Evolutionary conservation across 768 basidiomycete genomes (phyloP).

Genomic region (Kwoniella shandongensis): DNA sequence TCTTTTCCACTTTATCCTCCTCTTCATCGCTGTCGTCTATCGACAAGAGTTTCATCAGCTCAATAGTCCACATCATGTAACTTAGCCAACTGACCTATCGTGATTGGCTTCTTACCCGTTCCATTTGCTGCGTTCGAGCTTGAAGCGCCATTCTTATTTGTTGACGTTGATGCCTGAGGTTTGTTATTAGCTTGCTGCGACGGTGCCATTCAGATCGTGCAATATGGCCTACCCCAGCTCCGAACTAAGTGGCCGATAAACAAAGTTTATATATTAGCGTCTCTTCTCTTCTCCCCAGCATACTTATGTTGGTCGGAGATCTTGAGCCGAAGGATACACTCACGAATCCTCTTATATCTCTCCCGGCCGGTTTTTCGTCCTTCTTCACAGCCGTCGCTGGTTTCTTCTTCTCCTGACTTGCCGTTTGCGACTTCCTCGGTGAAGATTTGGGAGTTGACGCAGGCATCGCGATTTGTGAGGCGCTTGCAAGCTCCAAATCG

Average conservation of each 20-base stretch:
- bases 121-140: constrained; percentile 14
- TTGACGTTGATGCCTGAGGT: not conserved
- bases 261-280: not conserved
- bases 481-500: too few species aligned
- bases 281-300: not conserved
- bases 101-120: constrained; percentile 37
- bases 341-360: constrained; percentile 46
- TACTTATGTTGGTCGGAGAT: not conserved
- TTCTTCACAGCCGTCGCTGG: constrained; percentile 16
- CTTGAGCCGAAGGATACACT: constrained; percentile 1
- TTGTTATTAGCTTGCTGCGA: not conserved
- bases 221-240: constrained; percentile 2
- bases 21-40: constrained; percentile 47
- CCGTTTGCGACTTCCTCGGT: not conserved
- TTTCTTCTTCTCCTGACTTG: constrained; percentile 20
- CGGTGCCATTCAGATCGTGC: not conserved
- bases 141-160: not conserved
- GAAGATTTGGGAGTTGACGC: constrained; percentile 14
- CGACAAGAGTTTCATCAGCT: not conserved
- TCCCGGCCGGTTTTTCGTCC: constrained; percentile 22
- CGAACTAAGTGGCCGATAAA: constrained; percentile 4
- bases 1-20: constrained; percentile 17
- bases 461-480: constrained; percentile 1
- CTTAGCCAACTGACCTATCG: constrained; percentile 29
- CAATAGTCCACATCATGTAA: not conserved